phyloP scores from a whole-genome alignment of 2,329 filamentous ascomycete species.

The Cadophora malorum region DNA sequence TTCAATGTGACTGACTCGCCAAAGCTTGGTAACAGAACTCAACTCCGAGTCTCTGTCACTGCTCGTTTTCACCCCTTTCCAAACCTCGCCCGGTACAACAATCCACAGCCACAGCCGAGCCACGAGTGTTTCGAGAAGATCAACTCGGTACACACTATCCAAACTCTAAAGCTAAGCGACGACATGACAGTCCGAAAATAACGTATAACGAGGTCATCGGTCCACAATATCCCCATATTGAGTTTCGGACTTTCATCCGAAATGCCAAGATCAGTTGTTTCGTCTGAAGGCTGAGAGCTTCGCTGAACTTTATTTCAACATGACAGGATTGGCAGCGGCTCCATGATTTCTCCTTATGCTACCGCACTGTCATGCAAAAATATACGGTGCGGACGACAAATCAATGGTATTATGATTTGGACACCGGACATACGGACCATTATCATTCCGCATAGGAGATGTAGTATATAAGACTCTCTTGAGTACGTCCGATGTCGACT shows the following conservation, averaged over 20 bases:
- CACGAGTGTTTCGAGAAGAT: not conserved
- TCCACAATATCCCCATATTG: not conserved
- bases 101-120: not conserved
- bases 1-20: not conserved
- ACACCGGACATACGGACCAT: not conserved
- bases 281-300: not conserved
- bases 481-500: not conserved
- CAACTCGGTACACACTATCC: not conserved
- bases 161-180: not conserved
- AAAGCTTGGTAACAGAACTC: not conserved
- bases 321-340: not conserved
- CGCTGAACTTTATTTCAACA: not conserved
- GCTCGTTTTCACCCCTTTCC: too few species aligned
- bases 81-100: too few species aligned
- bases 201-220: not conserved
- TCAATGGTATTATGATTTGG: not conserved
- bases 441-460: not conserved
- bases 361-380: not conserved
- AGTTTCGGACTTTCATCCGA: not conserved
- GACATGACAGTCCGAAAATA: not conserved
- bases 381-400: not conserved
- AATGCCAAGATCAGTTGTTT: not conserved
- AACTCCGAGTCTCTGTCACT: too few species aligned
- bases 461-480: not conserved
- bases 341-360: not conserved